These are phyloP conservation scores for Coffea humblotiana DNA, from an alignment of 305 asterid genomes.

Conservation along the genomic window DNA sequence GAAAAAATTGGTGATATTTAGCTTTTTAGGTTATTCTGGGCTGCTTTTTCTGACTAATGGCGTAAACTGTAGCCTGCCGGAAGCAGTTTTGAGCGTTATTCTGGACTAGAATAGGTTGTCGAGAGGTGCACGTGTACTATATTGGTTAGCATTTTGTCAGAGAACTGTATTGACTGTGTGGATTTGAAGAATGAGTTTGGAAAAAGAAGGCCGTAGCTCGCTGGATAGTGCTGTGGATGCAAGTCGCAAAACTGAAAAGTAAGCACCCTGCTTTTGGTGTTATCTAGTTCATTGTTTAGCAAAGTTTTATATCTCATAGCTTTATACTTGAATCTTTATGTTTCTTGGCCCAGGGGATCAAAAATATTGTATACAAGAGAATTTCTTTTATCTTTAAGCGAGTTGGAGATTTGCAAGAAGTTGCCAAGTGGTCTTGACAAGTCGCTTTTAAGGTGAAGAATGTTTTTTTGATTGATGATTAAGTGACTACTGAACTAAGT, in stretches of 20 bases:
- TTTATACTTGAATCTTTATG: conserved; percentile 13
- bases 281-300: neutral
- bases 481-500: neutral
- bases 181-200: conserved; percentile 40
- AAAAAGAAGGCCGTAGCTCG: conserved; percentile 34
- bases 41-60: neutral
- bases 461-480: neutral
- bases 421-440: conserved; percentile 65
- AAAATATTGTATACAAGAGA: conserved; percentile 60
- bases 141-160: conserved; percentile 17
- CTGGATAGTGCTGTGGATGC: conserved; percentile 17
- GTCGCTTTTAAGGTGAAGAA: conserved; percentile 55
- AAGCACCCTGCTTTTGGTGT: conserved; percentile 19
- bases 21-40: neutral
- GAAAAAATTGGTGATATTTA: neutral
- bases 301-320: neutral
- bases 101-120: neutral
- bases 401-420: conserved; percentile 75
- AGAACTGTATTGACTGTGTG: conserved; percentile 6
- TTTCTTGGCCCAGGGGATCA: conserved; percentile 58
- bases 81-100: neutral
- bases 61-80: neutral
- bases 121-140: conserved; percentile 14
- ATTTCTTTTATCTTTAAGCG: conserved; percentile 63
- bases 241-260: conserved; percentile 25